phyloP scores from a whole-genome alignment of 164 flowering plant genomes.

The Berberis thunbergii region DNA sequence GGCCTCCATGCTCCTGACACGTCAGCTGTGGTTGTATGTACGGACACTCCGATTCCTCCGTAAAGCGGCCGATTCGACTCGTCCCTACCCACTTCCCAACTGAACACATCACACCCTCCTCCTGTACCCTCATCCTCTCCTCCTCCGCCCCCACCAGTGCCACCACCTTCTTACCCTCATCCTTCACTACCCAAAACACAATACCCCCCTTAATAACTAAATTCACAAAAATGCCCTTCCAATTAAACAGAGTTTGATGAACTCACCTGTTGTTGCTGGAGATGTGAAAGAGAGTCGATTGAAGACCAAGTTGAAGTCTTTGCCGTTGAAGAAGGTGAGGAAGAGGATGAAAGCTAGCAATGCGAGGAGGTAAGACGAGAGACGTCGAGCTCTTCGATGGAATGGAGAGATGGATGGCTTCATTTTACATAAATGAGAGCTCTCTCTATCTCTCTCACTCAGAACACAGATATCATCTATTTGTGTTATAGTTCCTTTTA shows the following conservation, averaged over 20 bases:
- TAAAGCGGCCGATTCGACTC: conserved; percentile 52
- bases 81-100: conserved; percentile 80
- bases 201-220: neutral
- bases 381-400: conserved; percentile 27
- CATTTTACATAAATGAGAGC: conserved; percentile 16
- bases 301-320: conserved; percentile 45
- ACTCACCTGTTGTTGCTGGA: conserved; percentile 31
- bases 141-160: conserved; percentile 37
- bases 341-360: conserved; percentile 52
- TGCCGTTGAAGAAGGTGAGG: conserved; percentile 49
- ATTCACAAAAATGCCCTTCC: neutral
- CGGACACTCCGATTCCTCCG: conserved; percentile 70
- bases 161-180: conserved; percentile 27
- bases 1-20: conserved; percentile 77
- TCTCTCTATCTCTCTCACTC: neutral
- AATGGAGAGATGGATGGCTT: conserved; percentile 31
- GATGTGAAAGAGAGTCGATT: conserved; percentile 11
- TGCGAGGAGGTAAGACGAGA: conserved; percentile 52
- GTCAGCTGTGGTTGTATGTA: conserved; percentile 91
- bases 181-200: conserved; percentile 19
- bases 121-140: conserved; percentile 23
- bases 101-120: conserved; percentile 54
- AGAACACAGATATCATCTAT: no score
- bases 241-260: neutral
- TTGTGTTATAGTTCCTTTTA: no score